Conservation (phyloP, 768 basidiomycete species). For the Boletus edulis region DNA sequence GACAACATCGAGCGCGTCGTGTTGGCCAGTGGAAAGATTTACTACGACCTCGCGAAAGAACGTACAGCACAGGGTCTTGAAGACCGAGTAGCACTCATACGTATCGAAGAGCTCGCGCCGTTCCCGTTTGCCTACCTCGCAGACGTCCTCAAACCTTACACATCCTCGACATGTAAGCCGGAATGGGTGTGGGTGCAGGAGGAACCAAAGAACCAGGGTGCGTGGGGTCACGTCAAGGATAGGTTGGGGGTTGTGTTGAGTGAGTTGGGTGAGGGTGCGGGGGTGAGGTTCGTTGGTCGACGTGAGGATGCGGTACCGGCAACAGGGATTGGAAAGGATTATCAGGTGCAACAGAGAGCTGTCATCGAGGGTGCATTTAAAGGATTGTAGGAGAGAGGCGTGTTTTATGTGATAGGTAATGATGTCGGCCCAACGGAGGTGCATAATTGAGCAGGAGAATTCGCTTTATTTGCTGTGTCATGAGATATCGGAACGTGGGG, state of each 20-base stretch:
- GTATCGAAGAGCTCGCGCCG: conserved; percentile 84
- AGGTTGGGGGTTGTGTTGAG: conserved; percentile 55
- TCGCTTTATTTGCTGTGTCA: background rate
- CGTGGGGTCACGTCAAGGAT: conserved; percentile 62
- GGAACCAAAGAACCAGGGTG: conserved; percentile 86
- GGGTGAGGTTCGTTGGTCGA: conserved; percentile 62
- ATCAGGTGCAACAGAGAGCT: conserved; percentile 60
- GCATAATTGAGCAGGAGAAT: background rate
- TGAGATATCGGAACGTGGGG: no score
- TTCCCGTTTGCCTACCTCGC: conserved; percentile 72
- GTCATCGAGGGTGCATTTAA: conserved; percentile 61
- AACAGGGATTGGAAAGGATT: conserved; percentile 70
- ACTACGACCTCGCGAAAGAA: conserved; percentile 81
- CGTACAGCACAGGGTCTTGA: conserved; percentile 49
- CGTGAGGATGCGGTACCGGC: conserved; percentile 72
- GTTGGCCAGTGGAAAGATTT: conserved; percentile 78
- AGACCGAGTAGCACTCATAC: conserved; percentile 60
- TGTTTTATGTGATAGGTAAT: background rate
- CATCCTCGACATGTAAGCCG: conserved; percentile 35
- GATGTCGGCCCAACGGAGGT: background rate
- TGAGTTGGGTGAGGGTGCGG: conserved; percentile 30
- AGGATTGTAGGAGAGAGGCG: conserved; percentile 29
- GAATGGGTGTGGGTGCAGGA: conserved; percentile 73
- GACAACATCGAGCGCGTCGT: conserved; percentile 60
- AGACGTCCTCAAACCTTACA: conserved; percentile 46